phyloP scores from a whole-genome alignment of 176 grass and related monocot genomes.

The Hordeum vulgare region MorexV3_pseudomolecules_assembly NC_058523.1:378092347-378092846 shows the following conservation, averaged over 20 bases:
- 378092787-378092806: slow-evolving; percentile 77
- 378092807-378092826: slow-evolving; percentile 69
- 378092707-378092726: slow-evolving; percentile 88
- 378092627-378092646: slow-evolving; percentile 78
- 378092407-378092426: slow-evolving; percentile 97
- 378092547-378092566: slow-evolving; percentile 94
- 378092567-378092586: slow-evolving; percentile 90
- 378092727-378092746: slow-evolving; percentile 94
- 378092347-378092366: slow-evolving; percentile 97
- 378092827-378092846: slow-evolving; percentile 95
- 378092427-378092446: slow-evolving; percentile 78
- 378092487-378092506: slow-evolving; percentile 95
- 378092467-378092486: slow-evolving; percentile 99
- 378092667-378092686: slow-evolving; percentile 90
- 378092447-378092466: slow-evolving; percentile 84
- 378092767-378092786: slow-evolving; percentile 65
- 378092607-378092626: slow-evolving; percentile 69
- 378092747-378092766: slow-evolving; percentile 78
- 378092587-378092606: slow-evolving; percentile 73
- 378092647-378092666: slow-evolving; percentile 96
- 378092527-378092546: slow-evolving; percentile 97
- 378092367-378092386: slow-evolving; percentile 80
- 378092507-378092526: slow-evolving; percentile 78
- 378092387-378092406: slow-evolving; percentile 98
- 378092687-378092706: slow-evolving; percentile 98